Conservation (phyloP, 345 rosid genomes). For the Linum usitatissimum region DNA sequence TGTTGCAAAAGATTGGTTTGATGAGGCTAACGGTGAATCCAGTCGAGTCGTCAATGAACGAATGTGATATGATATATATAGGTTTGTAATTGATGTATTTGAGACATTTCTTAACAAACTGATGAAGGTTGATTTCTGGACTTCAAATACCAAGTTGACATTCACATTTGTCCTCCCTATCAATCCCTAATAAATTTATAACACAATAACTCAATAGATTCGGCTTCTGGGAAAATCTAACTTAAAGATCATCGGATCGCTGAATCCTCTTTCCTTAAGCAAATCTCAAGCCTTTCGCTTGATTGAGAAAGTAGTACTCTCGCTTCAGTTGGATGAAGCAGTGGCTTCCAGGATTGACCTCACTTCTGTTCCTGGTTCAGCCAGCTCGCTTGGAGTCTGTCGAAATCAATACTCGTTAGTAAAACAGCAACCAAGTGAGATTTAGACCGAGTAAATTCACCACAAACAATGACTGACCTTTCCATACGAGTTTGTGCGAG, state of each 20-base stretch:
- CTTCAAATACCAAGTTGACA: background rate
- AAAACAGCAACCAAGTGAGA: background rate
- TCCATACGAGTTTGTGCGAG: constrained; percentile 42
- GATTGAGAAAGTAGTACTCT: background rate
- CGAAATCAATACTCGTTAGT: background rate
- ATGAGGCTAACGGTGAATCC: too few relatives aligned
- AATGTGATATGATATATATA: too few relatives aligned
- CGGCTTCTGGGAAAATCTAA: background rate
- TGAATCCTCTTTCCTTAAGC: background rate
- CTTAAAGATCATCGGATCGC: background rate
- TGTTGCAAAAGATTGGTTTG: background rate
- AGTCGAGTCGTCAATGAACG: too few relatives aligned
- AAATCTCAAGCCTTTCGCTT: background rate
- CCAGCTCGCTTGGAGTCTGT: background rate
- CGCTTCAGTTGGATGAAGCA: background rate
- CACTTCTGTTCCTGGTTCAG: background rate
- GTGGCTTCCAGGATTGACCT: background rate
- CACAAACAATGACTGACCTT: constrained; percentile 37
- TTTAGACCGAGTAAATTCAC: too few relatives aligned
- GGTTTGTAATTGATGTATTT: too few relatives aligned
- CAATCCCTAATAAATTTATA: background rate
- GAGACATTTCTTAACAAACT: too few relatives aligned
- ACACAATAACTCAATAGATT: too few relatives aligned
- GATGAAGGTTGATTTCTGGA: background rate
- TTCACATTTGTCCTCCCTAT: background rate